A percentile compares a stretch with the other conserved stretches of the same genome.
Evolutionary conservation across 768 basidiomycete species (phyloP).

Genomic region (Termitomyces sp.): DNA sequence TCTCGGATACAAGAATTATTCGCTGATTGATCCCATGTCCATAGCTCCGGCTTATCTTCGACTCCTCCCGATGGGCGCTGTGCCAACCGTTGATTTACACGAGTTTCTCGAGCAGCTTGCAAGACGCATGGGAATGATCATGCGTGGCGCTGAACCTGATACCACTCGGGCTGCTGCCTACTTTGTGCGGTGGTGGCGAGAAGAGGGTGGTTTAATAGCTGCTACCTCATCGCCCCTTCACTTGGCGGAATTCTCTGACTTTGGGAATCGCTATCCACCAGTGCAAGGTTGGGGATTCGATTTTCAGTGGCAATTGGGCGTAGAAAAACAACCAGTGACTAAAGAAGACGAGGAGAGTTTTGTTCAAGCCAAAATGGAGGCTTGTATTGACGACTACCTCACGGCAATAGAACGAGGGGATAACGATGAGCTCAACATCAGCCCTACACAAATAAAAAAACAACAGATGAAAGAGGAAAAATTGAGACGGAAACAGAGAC

Average conservation of each 20-base stretch:
- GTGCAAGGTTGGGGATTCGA: slow-evolving; percentile 83
- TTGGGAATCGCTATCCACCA: slow-evolving; percentile 3
- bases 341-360: slow-evolving; percentile 21
- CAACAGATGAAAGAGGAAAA: slow-evolving; percentile 34
- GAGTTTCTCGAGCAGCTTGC: slow-evolving; percentile 70
- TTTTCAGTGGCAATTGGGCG: slow-evolving; percentile 58
- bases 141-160: slow-evolving; percentile 72
- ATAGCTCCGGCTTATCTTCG: slow-evolving; percentile 67
- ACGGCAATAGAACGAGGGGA: slow-evolving; percentile 41
- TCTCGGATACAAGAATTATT: slow-evolving; percentile 1
- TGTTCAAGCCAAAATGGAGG: slow-evolving; percentile 67
- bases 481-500: slow-evolving; percentile 30
- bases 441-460: slow-evolving; percentile 71
- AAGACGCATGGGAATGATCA: slow-evolving; percentile 73
- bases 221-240: slow-evolving; percentile 40
- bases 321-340: slow-evolving; percentile 20
- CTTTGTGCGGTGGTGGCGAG: slow-evolving; percentile 88
- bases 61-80: slow-evolving; percentile 48
- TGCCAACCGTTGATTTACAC: slow-evolving; percentile 55
- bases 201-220: slow-evolving; percentile 56
- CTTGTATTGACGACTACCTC: slow-evolving; percentile 55
- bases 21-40: slow-evolving; percentile 2
- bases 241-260: slow-evolving; percentile 6
- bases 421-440: slow-evolving; percentile 49
- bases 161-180: slow-evolving; percentile 66